phyloP scores from a whole-genome alignment of 2,329 filamentous ascomycete genomes.

The Amauroascus niger region DNA sequence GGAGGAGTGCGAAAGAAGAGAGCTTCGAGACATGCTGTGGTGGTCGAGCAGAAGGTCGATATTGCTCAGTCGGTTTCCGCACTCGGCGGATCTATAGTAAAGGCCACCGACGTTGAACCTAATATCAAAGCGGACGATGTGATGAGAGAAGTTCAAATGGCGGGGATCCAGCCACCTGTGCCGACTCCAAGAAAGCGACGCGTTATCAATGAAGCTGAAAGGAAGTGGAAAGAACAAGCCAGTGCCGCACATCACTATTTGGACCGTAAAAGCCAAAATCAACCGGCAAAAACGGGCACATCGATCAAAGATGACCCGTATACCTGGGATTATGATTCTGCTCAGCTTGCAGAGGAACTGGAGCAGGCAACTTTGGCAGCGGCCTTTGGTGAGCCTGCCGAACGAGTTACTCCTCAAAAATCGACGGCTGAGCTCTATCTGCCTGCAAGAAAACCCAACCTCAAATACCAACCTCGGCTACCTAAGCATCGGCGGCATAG shows the following conservation, averaged over 20 bases:
- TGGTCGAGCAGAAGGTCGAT: constrained; percentile 34
- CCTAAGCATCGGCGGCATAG: constrained; percentile 18
- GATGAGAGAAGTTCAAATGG: constrained; percentile 13
- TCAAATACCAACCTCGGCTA: constrained; percentile 32
- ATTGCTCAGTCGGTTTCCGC: constrained; percentile 27
- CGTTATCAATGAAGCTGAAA: constrained; percentile 35
- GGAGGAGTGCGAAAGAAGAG: constrained; percentile 32
- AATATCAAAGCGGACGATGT: constrained; percentile 14
- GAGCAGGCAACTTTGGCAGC: constrained; percentile 37
- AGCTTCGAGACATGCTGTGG: constrained; percentile 28
- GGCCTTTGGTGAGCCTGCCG: constrained; percentile 25
- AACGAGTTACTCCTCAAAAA: constrained; percentile 16
- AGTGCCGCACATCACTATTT: constrained; percentile 16
- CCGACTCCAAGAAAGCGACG: constrained; percentile 30
- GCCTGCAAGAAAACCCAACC: constrained; percentile 21
- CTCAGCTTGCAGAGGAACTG: constrained; percentile 35
- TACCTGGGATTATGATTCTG: constrained; percentile 37
- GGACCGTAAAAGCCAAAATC: constrained; percentile 10
- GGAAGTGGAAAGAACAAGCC: constrained; percentile 30
- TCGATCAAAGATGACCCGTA: constrained; percentile 30
- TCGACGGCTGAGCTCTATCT: constrained; percentile 4
- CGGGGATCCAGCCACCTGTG: neutral
- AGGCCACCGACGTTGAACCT: constrained; percentile 11
- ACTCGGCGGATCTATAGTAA: constrained; percentile 24
- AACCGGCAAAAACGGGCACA: constrained; percentile 24